Evolutionary conservation across 108 stramenopile genomes (phyloP), one percentile per base, ranked within the genome.

Genomic region (Nitzschia putrida): DNA sequence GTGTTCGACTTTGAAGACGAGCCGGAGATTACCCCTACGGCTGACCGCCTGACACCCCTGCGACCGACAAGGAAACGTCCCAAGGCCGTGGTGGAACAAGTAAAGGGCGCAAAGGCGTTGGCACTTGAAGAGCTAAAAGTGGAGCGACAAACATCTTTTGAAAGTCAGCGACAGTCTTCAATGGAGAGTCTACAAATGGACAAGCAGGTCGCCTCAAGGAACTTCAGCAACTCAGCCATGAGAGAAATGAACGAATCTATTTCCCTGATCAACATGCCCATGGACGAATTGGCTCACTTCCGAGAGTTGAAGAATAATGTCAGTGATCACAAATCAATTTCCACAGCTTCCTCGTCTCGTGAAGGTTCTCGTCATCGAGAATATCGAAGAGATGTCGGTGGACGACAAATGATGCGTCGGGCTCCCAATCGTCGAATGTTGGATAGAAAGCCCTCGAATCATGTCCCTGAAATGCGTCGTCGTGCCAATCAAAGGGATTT

Each of bases 401-500:
- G 20, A 13, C 24, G 22, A 14, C 16, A 21, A 8, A 21, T 13
- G 22, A 56, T 13, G 13, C 47, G 47, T 4, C n/a, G n/a, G 18
- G 47, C 47, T 49, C 47, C 47, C 6, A 49, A 49, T 6, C 47
- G 55, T 13, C 16, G 22, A 56, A 25, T 21, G 22, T 14, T 26
- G 55, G 25, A 49, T 12, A 22, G 63, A 43, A 57, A 2, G 26
- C 26, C 59, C 14, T 54, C 74, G 10, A 68, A 76, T 43, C 41
- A 26, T 8, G 67, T 76, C n/a, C 67, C 67, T 25, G 74, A 76
- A 64, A 76, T 76, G 74, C 58, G 67, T 34, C 51, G 50, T 2
- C 54, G 59, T 29, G 50, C 61, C 1, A 68, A 39, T 13, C 41
- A 54, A 41, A 29, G 53, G 25, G 74, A 76, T 53, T 55, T 68